Base-by-base conservation (phyloP, 805 yeast genomes). In the Candida corydali region DNA sequence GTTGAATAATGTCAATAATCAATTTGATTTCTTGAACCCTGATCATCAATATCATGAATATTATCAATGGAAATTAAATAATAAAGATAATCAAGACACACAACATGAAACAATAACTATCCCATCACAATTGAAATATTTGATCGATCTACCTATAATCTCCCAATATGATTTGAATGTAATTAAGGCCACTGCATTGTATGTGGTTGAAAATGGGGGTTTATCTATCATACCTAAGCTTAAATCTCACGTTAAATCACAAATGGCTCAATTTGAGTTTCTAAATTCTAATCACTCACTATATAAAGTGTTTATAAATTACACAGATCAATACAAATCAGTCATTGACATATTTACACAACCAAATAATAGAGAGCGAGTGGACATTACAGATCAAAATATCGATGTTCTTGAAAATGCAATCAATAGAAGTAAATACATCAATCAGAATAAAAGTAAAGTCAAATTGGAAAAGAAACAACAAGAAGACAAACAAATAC, bases 131-230 rank as follows among this genome's bases (percentile, higher is more conserved):
- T 49, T 57, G 8, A 38, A 50, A 52, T 57, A 55, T 61, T 47
- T 42, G 33, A 49, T 42, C 27, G 58, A 48, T 32, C 41, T 53
- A 36, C 65, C 61, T 29, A 57, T 55, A 35, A 64, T 86, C 3
- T 76, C 91, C 0, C 52, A 73, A 0, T 61, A 70, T 20, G 96
- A 88, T 54, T 58, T 83, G 18, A 82, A 82, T 18, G 65, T 83
- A 8, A 71, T 91, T 29, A 83, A 85, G 52, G 50, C 78, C 2
- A 76, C 89, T 1, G 96, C 97, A 0, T 68, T 76, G 36, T 78
- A 73, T 48, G 76, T 76, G 1, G 85, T 87, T 1, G 53, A 66
- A 12, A 79, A 85, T 50, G 86, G 86, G 1, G 86, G 86, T 1
- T 58, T 60, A 1, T 53, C 50, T 9, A 72, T 74, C 38, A 54